These are phyloP conservation scores for Aphanocladium album DNA, from an alignment of 2,329 filamentous ascomycete species.

Conservation along the genomic window DNA sequence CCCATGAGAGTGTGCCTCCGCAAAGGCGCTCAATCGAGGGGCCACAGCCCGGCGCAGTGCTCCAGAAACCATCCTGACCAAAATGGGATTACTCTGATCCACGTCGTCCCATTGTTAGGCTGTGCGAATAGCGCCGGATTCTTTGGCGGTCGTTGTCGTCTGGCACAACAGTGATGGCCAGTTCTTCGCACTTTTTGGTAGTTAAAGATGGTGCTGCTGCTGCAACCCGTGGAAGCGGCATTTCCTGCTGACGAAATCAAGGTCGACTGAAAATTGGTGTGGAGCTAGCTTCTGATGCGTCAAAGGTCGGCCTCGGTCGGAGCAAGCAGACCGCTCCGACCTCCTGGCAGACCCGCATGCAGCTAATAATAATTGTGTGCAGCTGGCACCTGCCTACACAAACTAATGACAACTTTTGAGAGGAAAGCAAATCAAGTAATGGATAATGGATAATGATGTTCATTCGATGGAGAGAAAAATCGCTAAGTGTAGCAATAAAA, in stretches of 20 bases:
- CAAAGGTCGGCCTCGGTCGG: conserved; percentile 10
- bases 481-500: too few relatives aligned
- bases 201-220: neutral
- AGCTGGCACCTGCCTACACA: too few relatives aligned
- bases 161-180: neutral
- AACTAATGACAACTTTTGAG: too few relatives aligned
- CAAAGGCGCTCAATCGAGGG: conserved; percentile 37
- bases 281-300: conserved; percentile 3
- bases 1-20: conserved; percentile 22
- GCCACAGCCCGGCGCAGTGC: conserved; percentile 45
- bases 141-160: neutral
- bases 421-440: too few relatives aligned
- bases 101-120: conserved; percentile 6
- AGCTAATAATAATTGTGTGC: neutral
- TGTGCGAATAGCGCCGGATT: neutral
- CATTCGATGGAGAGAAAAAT: too few relatives aligned
- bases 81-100: conserved; percentile 15
- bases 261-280: conserved; percentile 10
- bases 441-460: too few relatives aligned
- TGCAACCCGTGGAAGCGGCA: neutral
- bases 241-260: conserved; percentile 12
- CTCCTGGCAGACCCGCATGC: neutral
- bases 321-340: conserved; percentile 3
- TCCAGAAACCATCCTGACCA: conserved; percentile 44
- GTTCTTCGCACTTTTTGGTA: neutral